phyloP scores from a whole-genome alignment of 331 rosid genomes.

The Quercus lobata region DNA sequence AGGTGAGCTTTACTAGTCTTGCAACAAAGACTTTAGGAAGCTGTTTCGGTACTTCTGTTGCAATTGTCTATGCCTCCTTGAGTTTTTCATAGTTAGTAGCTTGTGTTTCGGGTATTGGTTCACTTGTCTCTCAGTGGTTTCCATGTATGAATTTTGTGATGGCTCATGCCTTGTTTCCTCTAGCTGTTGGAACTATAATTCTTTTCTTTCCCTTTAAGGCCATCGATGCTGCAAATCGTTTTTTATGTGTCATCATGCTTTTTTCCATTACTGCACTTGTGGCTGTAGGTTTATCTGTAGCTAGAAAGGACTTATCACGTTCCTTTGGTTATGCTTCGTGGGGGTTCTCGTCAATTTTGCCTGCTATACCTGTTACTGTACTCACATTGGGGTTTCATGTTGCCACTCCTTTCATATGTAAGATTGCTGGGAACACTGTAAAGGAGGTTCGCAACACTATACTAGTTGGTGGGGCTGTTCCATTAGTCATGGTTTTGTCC shows the following conservation, averaged over 20 bases:
- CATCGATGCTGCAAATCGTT: constrained; percentile 41
- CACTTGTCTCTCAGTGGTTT: constrained; percentile 33
- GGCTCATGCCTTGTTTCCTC: constrained; percentile 42
- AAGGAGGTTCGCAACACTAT: constrained; percentile 48
- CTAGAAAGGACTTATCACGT: constrained; percentile 26
- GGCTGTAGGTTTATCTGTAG: constrained; percentile 38
- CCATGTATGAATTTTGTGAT: constrained; percentile 12
- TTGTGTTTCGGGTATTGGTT: constrained; percentile 54
- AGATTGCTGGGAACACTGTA: constrained; percentile 40
- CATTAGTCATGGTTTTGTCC: constrained; percentile 50
- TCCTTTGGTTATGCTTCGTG: constrained; percentile 41
- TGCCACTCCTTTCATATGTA: constrained; percentile 56
- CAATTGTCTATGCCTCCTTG: constrained; percentile 33
- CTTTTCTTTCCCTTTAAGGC: constrained; percentile 43
- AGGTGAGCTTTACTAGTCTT: constrained; percentile 50
- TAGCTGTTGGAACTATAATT: constrained; percentile 22
- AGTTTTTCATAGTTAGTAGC: constrained; percentile 53
- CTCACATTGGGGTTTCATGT: constrained; percentile 66
- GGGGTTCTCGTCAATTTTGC: constrained; percentile 35
- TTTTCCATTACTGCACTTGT: constrained; percentile 42
- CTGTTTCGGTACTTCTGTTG: constrained; percentile 40
- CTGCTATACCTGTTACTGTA: constrained; percentile 49
- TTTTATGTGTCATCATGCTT: constrained; percentile 48
- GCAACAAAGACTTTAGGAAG: constrained; percentile 40
- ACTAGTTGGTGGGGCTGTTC: constrained; percentile 48